Evolutionary conservation across 2,329 filamentous ascomycete genomes (phyloP).

Genomic region (Fusarium sp.): DNA sequence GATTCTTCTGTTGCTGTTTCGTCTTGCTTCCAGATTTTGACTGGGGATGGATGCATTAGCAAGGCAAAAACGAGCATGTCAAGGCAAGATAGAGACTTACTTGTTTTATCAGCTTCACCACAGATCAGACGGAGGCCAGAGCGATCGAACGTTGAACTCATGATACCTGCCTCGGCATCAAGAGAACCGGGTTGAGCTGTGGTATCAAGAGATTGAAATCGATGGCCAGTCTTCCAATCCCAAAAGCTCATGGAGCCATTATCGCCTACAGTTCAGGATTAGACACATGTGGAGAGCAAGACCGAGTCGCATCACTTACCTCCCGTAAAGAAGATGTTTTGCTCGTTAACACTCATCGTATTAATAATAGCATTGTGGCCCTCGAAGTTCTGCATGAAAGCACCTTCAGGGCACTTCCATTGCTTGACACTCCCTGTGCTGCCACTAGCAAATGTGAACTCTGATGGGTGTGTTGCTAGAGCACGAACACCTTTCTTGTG

Average conservation of each 20-base stretch:
- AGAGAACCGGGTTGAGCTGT: constrained; percentile 93
- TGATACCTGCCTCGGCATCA: constrained; percentile 93
- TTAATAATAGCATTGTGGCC: constrained; percentile 98
- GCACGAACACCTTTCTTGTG: constrained; percentile 97
- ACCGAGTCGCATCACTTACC: constrained; percentile 50
- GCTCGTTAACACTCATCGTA: constrained; percentile 89
- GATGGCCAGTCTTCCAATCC: constrained; percentile 97
- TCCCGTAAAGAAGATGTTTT: constrained; percentile 94
- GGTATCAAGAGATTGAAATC: constrained; percentile 89
- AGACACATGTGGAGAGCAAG: neutral
- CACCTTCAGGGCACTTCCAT: constrained; percentile 98
- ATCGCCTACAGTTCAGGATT: constrained; percentile 62
- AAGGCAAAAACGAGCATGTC: constrained; percentile 14
- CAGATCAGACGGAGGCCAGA: constrained; percentile 91
- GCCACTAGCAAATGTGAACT: constrained; percentile 95
- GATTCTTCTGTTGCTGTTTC: constrained; percentile 89
- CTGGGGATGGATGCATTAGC: constrained; percentile 48
- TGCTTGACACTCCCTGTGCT: constrained; percentile 97
- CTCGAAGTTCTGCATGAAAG: constrained; percentile 99
- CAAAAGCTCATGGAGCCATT: constrained; percentile 98
- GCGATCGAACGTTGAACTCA: constrained; percentile 91
- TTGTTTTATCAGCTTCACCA: constrained; percentile 97
- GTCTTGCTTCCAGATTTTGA: constrained; percentile 98
- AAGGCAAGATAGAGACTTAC: constrained; percentile 51
- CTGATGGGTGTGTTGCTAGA: constrained; percentile 83